Evolutionary conservation across 805 yeast genomes (phyloP), one percentile per base, ranked within the genome.

Genomic region (Groenewaldozyma salmanticensis): DNA sequence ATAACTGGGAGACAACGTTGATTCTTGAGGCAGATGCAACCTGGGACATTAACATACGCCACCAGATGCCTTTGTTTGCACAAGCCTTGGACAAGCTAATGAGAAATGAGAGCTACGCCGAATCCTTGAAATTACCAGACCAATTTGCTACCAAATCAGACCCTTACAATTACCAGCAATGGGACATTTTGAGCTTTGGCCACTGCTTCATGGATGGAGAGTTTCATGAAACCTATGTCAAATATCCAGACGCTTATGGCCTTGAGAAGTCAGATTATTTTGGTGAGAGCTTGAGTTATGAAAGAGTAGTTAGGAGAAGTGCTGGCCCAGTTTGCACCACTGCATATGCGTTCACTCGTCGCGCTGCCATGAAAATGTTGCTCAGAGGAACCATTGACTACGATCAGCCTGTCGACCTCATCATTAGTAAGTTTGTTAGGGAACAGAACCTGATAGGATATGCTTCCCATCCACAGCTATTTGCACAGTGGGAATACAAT

Each of bases 1-100:
- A 39, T 18, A 27, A 27, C 11, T 21, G 35, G 39, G 13, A 17
- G 4, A 40, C 42, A 11, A 20, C 39, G 29, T 24, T 45, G 3
- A 35, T 45, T n/a, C 4, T 45, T 18, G 49, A 45, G 37, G 39
- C 44, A 11, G 47, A 45, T 27, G 49, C 49, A 15, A 33, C 47
- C 7, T 45, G 44, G 44, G 49, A 45, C 29, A 17, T 39, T 13
- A 37, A 43, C 18, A 35, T 45, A 18, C 21, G 38, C 20, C 19
- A 22, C 11, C 33, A 33, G 6, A 42, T 22, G 13, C 18, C 16
- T 13, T 22, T 33, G 3, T 21, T 42, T 17, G 42, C 49, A 4
- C 32, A 24, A 6, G 45, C 31, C 6, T 34, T 46, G 3, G 15
- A 42, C 15, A 21, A 44, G 21, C 29, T 44, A 7, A 18, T 37